These are phyloP conservation scores for Fraxinus latifolia DNA, from an alignment of 305 asterid genomes.

Conservation along the genomic window DNA sequence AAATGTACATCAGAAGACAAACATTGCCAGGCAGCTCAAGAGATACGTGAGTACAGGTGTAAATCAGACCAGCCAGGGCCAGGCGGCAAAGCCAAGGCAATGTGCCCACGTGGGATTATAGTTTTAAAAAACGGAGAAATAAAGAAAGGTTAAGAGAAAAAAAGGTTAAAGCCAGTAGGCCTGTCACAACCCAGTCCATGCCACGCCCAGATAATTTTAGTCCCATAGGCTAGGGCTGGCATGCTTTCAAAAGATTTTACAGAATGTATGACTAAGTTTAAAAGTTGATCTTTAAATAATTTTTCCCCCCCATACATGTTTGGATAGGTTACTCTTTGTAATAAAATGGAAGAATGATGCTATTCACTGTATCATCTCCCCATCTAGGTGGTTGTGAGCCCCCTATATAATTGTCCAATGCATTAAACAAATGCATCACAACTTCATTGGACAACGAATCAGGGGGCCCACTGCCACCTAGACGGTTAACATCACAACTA, in stretches of 20 bases:
- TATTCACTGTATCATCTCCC: background rate
- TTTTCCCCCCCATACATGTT: background rate
- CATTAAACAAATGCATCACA: background rate
- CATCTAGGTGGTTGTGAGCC: background rate
- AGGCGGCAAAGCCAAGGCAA: background rate
- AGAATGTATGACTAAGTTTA: background rate
- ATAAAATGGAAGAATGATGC: background rate
- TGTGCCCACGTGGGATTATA: background rate
- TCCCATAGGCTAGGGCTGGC: background rate
- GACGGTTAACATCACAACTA: background rate
- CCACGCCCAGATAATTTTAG: background rate
- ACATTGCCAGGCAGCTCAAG: background rate
- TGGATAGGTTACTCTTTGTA: background rate
- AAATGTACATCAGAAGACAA: background rate
- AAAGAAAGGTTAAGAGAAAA: background rate
- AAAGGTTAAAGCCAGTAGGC: background rate
- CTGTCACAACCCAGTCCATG: background rate
- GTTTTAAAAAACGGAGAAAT: background rate
- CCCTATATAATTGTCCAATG: background rate
- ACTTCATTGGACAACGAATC: background rate
- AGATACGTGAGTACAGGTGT: background rate
- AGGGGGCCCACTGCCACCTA: background rate
- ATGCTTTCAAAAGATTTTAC: background rate
- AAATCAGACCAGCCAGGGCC: background rate
- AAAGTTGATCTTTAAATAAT: background rate